These are phyloP conservation scores for Pichia terricola DNA, from an alignment of 1,139 yeast genomes.

Conservation along the genomic window DNA sequence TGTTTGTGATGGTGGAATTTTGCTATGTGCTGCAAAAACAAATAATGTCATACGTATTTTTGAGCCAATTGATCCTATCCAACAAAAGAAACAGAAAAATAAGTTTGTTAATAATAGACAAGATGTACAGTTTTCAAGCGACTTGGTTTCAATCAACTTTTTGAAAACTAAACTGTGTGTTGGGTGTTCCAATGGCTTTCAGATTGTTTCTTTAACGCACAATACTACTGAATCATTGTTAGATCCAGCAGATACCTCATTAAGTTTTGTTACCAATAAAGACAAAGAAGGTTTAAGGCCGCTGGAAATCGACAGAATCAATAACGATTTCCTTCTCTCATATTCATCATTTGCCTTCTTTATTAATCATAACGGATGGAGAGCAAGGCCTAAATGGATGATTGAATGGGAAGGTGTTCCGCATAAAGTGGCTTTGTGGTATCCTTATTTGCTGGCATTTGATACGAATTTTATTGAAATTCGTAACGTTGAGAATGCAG, in stretches of 20 bases:
- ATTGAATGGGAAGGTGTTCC: slow-evolving; percentile 97
- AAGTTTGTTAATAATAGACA: slow-evolving; percentile 58
- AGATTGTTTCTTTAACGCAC: slow-evolving; percentile 78
- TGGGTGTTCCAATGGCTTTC: slow-evolving; percentile 95
- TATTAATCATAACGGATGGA: slow-evolving; percentile 93
- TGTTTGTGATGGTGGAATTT: slow-evolving; percentile 77
- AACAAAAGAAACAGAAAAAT: slow-evolving; percentile 51
- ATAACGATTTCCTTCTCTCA: slow-evolving; percentile 76
- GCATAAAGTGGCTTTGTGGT: slow-evolving; percentile 83
- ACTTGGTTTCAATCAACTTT: slow-evolving; percentile 86
- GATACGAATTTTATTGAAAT: slow-evolving; percentile 88
- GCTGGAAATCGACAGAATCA: slow-evolving; percentile 81
- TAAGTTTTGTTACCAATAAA: slow-evolving; percentile 87
- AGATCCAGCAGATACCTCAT: slow-evolving; percentile 94
- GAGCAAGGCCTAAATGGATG: slow-evolving; percentile 89
- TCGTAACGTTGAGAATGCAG: slow-evolving; percentile 83
- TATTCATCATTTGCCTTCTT: slow-evolving; percentile 91
- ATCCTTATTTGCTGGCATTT: slow-evolving; percentile 86
- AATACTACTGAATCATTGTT: slow-evolving; percentile 66
- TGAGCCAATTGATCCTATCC: slow-evolving; percentile 62
- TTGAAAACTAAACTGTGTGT: slow-evolving; percentile 82
- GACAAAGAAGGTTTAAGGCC: slow-evolving; percentile 84
- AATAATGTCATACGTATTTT: slow-evolving; percentile 74
- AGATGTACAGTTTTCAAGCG: slow-evolving; percentile 76
- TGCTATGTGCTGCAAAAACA: slow-evolving; percentile 82